These are phyloP conservation scores for Neoarthrinium moseri DNA, from an alignment of 2,329 filamentous ascomycete species.

Conservation along the genomic window DNA sequence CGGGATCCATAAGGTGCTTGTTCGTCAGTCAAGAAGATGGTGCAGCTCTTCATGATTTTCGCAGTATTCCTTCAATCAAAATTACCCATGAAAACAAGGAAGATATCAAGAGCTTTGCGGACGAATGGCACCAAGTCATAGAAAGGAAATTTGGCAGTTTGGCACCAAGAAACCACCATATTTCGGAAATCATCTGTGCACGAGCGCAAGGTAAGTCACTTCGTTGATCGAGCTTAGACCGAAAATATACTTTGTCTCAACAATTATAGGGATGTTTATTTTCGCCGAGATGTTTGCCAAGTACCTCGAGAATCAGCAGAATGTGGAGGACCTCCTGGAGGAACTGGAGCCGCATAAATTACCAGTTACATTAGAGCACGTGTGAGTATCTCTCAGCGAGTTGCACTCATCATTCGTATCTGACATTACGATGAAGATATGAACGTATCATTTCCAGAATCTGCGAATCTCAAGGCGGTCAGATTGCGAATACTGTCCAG, in stretches of 20 bases:
- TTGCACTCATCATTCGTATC: slow-evolving; percentile 11
- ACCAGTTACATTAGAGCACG: slow-evolving; percentile 17
- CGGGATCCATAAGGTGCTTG: slow-evolving; percentile 22
- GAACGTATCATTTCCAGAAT: neutral
- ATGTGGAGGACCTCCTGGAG: slow-evolving; percentile 13
- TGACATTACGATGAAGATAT: neutral
- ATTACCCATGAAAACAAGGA: slow-evolving; percentile 1
- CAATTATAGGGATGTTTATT: neutral
- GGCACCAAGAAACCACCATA: neutral
- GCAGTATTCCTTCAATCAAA: slow-evolving; percentile 18
- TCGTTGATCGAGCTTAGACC: no score
- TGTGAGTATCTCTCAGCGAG: slow-evolving; percentile 25
- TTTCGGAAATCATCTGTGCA: neutral
- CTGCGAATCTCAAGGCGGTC: neutral
- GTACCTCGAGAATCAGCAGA: slow-evolving; percentile 7
- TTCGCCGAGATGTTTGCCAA: neutral
- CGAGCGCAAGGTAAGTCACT: neutral
- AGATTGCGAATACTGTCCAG: slow-evolving; percentile 10
- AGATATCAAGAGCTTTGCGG: neutral
- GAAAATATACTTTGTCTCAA: no score
- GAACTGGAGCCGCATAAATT: slow-evolving; percentile 20
- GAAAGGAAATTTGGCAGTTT: neutral
- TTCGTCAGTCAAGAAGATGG: slow-evolving; percentile 36
- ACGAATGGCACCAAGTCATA: neutral
- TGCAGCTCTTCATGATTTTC: slow-evolving; percentile 26